phyloP scores from a whole-genome alignment of 371 early-diverging fungal species.

The Mortierella polycephala region DNA sequence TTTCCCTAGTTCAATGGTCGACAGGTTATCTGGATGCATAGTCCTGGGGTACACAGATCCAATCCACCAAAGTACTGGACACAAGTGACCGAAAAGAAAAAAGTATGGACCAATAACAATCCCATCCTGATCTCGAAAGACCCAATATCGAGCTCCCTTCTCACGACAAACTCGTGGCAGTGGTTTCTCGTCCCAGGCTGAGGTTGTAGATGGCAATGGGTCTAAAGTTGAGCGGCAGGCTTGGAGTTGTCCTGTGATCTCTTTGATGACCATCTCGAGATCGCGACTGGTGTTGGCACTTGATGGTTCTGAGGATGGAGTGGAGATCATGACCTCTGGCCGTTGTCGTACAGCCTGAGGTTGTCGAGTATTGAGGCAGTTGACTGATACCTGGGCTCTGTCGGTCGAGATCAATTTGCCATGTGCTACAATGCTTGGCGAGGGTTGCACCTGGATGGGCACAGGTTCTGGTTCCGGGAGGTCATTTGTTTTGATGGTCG shows the following conservation, averaged over 20 bases:
- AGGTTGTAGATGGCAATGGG: slow-evolving; percentile 13
- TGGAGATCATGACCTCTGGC: background rate
- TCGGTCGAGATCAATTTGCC: slow-evolving; percentile 1
- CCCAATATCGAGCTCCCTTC: slow-evolving; percentile 30
- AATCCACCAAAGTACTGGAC: slow-evolving; percentile 44
- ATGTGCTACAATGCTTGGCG: slow-evolving; percentile 17
- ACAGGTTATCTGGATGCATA: slow-evolving; percentile 20
- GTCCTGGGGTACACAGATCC: slow-evolving; percentile 20
- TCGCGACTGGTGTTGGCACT: slow-evolving; percentile 45
- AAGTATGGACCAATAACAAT: slow-evolving; percentile 30
- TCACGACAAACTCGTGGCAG: slow-evolving; percentile 19
- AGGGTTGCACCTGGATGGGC: slow-evolving; percentile 8
- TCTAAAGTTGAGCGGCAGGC: slow-evolving; percentile 35
- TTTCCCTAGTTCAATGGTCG: background rate
- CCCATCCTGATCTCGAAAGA: slow-evolving; percentile 32
- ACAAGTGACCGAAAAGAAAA: slow-evolving; percentile 32
- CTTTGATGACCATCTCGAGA: slow-evolving; percentile 29
- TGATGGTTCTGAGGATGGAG: background rate
- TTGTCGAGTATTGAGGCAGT: background rate
- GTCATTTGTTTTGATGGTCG: background rate
- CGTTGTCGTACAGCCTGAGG: slow-evolving; percentile 1
- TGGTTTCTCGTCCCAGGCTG: slow-evolving; percentile 24
- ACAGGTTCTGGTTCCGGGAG: slow-evolving; percentile 10
- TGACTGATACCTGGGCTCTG: background rate
- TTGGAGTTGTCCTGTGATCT: slow-evolving; percentile 31